Conservation (phyloP, 2,329 filamentous ascomycete genomes). For the Epichloe bromicola region DNA sequence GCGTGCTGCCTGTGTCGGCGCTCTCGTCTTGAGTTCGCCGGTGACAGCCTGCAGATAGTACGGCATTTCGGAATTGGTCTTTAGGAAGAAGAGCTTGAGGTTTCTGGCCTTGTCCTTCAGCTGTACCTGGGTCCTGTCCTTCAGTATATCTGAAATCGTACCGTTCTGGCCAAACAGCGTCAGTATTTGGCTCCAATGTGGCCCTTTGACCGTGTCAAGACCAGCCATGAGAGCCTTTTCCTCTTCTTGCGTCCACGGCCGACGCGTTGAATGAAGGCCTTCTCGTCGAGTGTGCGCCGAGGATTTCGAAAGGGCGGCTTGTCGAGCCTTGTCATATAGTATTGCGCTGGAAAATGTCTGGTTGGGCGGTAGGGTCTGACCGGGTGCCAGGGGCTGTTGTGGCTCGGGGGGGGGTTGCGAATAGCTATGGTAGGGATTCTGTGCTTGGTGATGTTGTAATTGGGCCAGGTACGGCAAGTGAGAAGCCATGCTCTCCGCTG, state of each 20-base stretch:
- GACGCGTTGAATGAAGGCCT: constrained; percentile 48
- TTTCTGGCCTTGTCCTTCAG: constrained; percentile 88
- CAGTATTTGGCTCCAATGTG: constrained; percentile 87
- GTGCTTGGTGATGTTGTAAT: constrained; percentile 24
- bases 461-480: constrained; percentile 25
- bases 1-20: constrained; percentile 58
- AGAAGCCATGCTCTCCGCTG: constrained; percentile 20
- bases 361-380: constrained; percentile 38
- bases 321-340: constrained; percentile 45
- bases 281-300: constrained; percentile 42
- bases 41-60: constrained; percentile 81
- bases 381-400: constrained; percentile 16
- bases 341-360: constrained; percentile 41
- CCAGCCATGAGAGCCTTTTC: constrained; percentile 84
- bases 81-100: constrained; percentile 80
- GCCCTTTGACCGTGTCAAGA: constrained; percentile 76
- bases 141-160: constrained; percentile 68
- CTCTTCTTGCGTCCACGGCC: constrained; percentile 81
- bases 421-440: constrained; percentile 23
- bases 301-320: constrained; percentile 44
- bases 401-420: constrained; percentile 23
- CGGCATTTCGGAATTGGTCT: constrained; percentile 82
- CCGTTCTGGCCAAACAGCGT: constrained; percentile 71
- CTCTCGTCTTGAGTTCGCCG: constrained; percentile 75
- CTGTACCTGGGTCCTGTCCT: constrained; percentile 82